Conservation (phyloP, 805 yeast genomes). For the Yamadazyma kitorensis region DNA sequence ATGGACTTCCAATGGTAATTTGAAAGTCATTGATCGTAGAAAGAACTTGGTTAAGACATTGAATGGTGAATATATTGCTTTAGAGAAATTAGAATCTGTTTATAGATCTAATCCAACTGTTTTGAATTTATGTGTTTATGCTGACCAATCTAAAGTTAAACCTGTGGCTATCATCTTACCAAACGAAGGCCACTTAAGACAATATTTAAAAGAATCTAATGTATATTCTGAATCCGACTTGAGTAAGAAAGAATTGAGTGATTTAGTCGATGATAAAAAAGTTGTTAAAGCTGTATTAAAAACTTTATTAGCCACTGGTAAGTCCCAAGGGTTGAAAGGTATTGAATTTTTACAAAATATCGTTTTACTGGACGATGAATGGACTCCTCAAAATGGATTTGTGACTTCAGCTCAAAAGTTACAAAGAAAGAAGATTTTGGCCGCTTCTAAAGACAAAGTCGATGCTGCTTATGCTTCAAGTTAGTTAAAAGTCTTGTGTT, state of each 20-base stretch:
- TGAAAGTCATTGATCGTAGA: slow-evolving; percentile 86
- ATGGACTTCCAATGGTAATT: slow-evolving; percentile 79
- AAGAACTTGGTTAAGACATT: slow-evolving; percentile 94
- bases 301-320: slow-evolving; percentile 70
- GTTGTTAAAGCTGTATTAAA: slow-evolving; percentile 54
- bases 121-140: slow-evolving; percentile 85
- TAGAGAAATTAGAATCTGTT: slow-evolving; percentile 88
- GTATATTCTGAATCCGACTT: slow-evolving; percentile 46
- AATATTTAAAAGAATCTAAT: slow-evolving; percentile 49
- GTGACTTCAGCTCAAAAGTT: slow-evolving; percentile 95
- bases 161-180: slow-evolving; percentile 92
- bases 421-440: slow-evolving; percentile 86
- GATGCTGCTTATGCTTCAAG: slow-evolving; percentile 52
- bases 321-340: slow-evolving; percentile 74
- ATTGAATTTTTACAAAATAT: slow-evolving; percentile 82
- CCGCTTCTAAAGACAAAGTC: slow-evolving; percentile 63
- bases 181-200: slow-evolving; percentile 61
- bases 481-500: slow-evolving; percentile 1
- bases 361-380: slow-evolving; percentile 80
- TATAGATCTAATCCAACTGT: slow-evolving; percentile 82
- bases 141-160: slow-evolving; percentile 82
- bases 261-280: slow-evolving; percentile 55
- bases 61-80: slow-evolving; percentile 97
- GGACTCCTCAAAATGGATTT: slow-evolving; percentile 96
- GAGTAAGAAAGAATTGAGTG: slow-evolving; percentile 43